These are phyloP conservation scores for Gnomoniopsis smithogilvyi DNA, from an alignment of 2,329 filamentous ascomycete genomes.

Conservation along the genomic window DNA sequence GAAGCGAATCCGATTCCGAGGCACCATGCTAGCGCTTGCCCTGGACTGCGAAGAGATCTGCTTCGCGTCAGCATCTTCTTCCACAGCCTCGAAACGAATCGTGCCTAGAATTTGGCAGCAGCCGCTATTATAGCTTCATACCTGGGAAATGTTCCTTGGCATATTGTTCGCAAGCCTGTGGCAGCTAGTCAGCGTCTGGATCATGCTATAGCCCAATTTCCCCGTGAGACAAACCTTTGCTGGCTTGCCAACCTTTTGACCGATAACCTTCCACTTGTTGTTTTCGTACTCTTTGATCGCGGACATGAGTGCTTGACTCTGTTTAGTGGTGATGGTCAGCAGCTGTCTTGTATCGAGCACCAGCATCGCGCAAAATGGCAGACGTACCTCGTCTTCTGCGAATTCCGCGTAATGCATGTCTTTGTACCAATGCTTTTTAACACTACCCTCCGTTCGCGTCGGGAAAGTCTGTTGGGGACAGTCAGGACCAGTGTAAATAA, in stretches of 20 bases:
- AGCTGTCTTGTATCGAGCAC: conserved; percentile 1
- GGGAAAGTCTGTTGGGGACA: conserved; percentile 72
- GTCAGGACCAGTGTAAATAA: conserved; percentile 14
- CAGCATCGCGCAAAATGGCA: conserved; percentile 5
- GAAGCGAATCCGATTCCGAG: not conserved
- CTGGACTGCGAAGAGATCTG: conserved; percentile 34
- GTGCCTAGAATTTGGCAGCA: not conserved
- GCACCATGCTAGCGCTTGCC: not conserved
- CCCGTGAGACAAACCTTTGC: conserved; percentile 68
- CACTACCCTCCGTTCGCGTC: conserved; percentile 88
- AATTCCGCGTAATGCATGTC: conserved; percentile 99
- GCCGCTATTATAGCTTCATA: conserved; percentile 14
- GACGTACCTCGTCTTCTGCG: conserved; percentile 86
- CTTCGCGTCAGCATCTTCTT: not conserved
- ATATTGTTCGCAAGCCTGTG: conserved; percentile 80
- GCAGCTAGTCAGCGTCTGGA: conserved; percentile 94
- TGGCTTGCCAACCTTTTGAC: conserved; percentile 94
- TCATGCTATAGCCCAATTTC: conserved; percentile 51
- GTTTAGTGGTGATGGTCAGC: conserved; percentile 22
- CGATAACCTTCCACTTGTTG: conserved; percentile 98
- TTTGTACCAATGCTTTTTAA: conserved; percentile 99
- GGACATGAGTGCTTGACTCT: conserved; percentile 77
- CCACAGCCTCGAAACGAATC: not conserved
- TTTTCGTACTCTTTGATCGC: conserved; percentile 99
- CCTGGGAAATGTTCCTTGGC: conserved; percentile 89